Percentiles rank a stretch among this genome's conserved stretches.
phyloP scores from a whole-genome alignment of 2,329 filamentous ascomycete species.

The Zymoseptoria ardabiliae region DNA sequence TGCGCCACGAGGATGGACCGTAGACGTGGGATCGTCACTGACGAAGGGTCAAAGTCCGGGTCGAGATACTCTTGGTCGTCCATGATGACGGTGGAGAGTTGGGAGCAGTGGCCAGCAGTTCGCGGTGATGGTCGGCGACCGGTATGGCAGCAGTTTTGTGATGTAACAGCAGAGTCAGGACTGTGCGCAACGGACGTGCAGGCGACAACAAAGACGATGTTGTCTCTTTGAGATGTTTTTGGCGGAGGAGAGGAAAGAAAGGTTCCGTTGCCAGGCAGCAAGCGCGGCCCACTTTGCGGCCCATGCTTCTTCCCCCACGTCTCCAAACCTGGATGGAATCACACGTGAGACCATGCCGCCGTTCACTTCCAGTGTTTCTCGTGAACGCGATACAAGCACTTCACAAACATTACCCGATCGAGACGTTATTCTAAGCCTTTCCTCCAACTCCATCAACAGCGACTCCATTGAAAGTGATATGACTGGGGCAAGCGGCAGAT shows the following conservation, averaged over 20 bases:
- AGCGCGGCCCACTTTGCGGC: neutral
- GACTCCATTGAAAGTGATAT: no score
- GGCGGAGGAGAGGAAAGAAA: neutral
- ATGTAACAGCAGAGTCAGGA: neutral
- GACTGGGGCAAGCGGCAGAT: no score
- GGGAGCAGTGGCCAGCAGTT: neutral
- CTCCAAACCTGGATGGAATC: neutral
- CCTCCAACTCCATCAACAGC: no score
- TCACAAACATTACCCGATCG: no score
- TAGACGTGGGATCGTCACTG: conserved; percentile 77
- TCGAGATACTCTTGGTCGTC: conserved; percentile 76
- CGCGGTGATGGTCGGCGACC: neutral
- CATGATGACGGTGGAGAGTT: conserved; percentile 16
- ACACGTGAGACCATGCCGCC: neutral
- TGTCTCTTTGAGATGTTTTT: neutral
- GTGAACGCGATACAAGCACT: no score
- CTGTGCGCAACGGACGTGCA: neutral
- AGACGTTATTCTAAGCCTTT: no score
- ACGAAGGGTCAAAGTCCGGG: conserved; percentile 74
- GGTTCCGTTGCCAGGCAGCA: neutral
- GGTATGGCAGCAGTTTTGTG: neutral
- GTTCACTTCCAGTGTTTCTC: no score
- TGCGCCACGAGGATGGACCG: conserved; percentile 88
- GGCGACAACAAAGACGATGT: neutral
- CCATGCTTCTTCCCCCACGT: neutral